Evolutionary conservation across 768 basidiomycete species (phyloP).

Genomic region (Tylopilus rubrobrunneus): DNA sequence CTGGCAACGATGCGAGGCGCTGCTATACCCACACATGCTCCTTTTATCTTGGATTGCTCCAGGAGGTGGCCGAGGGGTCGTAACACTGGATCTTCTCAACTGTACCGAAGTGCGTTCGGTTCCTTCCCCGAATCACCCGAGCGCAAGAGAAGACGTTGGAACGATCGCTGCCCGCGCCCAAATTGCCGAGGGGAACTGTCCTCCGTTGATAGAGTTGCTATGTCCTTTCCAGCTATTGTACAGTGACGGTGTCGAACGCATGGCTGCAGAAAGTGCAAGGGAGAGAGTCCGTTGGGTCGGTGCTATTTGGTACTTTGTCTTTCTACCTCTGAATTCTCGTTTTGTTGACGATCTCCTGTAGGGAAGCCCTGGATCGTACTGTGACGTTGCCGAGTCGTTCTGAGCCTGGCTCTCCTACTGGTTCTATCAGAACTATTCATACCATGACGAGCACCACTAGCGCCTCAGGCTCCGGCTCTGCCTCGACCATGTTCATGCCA

Average conservation of each 20-base stretch:
- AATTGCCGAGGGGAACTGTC: conserved; percentile 38
- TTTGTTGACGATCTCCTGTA: conserved; percentile 27
- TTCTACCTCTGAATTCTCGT: background rate
- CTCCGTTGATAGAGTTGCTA: conserved; percentile 62
- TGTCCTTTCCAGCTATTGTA: conserved; percentile 93
- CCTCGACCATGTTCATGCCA: conserved; percentile 75
- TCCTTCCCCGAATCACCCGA: conserved; percentile 76
- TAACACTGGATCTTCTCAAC: conserved; percentile 82
- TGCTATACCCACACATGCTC: conserved; percentile 80
- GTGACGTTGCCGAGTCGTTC: conserved; percentile 47
- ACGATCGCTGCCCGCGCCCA: conserved; percentile 74
- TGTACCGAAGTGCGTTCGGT: conserved; percentile 84
- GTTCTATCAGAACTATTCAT: conserved; percentile 66
- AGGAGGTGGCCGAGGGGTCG: conserved; percentile 78
- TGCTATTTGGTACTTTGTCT: conserved; percentile 66
- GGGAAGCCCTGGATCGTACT: conserved; percentile 76
- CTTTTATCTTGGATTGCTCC: conserved; percentile 85
- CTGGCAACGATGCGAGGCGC: conserved; percentile 80
- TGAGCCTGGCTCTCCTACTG: conserved; percentile 41
- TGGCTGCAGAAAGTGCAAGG: conserved; percentile 84
- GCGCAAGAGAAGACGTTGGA: conserved; percentile 81
- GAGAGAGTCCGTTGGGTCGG: conserved; percentile 91
- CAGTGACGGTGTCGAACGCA: conserved; percentile 80
- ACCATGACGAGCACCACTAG: conserved; percentile 48
- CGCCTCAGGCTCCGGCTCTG: conserved; percentile 46